phyloP scores from a whole-genome alignment of 306 rosid species.

The Pterocarpus macrocarpus region DNA sequence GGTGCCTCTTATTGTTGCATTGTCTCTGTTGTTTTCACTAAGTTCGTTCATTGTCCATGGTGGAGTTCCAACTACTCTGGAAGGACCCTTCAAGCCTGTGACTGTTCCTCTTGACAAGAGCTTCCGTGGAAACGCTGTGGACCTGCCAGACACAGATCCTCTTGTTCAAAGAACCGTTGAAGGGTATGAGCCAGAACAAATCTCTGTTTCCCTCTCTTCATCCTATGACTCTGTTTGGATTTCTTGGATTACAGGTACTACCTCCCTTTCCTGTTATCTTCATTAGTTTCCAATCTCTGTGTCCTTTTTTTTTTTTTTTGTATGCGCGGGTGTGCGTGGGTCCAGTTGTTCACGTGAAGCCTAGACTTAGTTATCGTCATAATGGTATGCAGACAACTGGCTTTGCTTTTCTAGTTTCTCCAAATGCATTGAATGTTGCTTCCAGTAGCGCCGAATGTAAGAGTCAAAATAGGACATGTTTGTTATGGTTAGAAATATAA shows the following conservation, averaged over 20 bases:
- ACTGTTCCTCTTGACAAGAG: constrained; percentile 74
- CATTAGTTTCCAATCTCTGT: neutral
- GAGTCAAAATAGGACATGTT: no score
- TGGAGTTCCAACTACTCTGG: constrained; percentile 66
- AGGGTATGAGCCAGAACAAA: constrained; percentile 77
- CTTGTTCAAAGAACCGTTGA: constrained; percentile 64
- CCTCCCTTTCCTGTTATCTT: neutral
- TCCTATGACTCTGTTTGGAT: constrained; percentile 73
- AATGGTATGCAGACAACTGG: neutral
- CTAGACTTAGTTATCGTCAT: neutral
- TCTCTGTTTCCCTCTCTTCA: constrained; percentile 82
- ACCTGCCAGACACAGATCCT: constrained; percentile 78
- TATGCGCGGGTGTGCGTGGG: neutral
- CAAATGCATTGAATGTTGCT: constrained; percentile 6
- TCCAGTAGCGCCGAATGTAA: no score
- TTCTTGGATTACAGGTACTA: constrained; percentile 89
- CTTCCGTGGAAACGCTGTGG: constrained; percentile 78
- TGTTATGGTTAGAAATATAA: no score
- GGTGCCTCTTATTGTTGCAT: neutral
- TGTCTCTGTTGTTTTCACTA: constrained; percentile 45
- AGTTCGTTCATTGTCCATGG: constrained; percentile 46
- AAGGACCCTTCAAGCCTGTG: constrained; percentile 90
- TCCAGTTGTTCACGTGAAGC: constrained; percentile 29
- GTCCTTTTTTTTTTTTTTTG: neutral
- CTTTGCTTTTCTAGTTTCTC: neutral